Evolutionary conservation across 768 basidiomycete species (phyloP), one percentile per base, ranked within the genome.

Genomic region (Hericium alpestre): DNA sequence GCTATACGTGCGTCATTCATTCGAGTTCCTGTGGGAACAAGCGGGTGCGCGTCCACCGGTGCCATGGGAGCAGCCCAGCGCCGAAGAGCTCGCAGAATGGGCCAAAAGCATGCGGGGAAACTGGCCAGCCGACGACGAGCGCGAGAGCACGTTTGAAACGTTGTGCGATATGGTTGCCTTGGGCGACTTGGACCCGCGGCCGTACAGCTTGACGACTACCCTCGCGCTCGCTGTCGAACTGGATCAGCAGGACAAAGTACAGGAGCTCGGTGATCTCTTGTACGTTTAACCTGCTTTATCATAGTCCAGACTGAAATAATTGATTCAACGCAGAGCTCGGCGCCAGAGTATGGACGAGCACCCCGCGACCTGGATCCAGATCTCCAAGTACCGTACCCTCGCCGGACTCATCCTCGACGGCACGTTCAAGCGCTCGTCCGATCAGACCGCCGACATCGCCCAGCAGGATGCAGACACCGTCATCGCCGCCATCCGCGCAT

Each of bases 11-110:
- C 16, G 16, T 7, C 39, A 23, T 3, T 40, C 53, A 5, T 39
- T 54, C 16, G 53, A 54, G 16, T 54, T 54, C 38, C 16, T 43
- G 11, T 54, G 53, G 53, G 53, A 54, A 22, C n/a, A 20, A 10
- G 18, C 38, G 12, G 40, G 53, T 0, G 16, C 37, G 20, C 37
- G 53, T 15, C 53, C 53, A 1, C 23, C 16, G 8, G 53, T 54
- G 18, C 25, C 53, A 13, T 54, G 53, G 53, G 38, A 54, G 9
- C 37, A n/a, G 8, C 53, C 53, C 15, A 39, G 38, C 20, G 53
- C 22, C 38, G 20, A 23, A 25, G n/a, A 23, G 25, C 38, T 54
- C 38, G n/a, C 37, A 15, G 53, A 39, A 7, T 38, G 22, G 38
- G 53, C 22, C 38, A n/a, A 54, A 22, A 2, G 53, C 16, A 38